Evolutionary conservation across 352 stramenopile species (phyloP).

Genomic region (Ophiocytium majus): DNA sequence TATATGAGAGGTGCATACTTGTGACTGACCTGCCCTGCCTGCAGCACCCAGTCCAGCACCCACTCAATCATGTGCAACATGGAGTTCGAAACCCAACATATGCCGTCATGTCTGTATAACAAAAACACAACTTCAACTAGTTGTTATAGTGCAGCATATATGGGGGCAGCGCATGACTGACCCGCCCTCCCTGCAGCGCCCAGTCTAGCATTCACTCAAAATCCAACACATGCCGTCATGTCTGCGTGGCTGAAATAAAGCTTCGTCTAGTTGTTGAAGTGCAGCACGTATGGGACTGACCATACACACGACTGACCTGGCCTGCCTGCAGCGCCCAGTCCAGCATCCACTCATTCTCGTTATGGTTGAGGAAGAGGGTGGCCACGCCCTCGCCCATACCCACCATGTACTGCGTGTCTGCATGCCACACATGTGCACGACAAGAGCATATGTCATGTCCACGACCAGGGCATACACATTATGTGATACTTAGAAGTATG

Average conservation of each 20-base stretch:
- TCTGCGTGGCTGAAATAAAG: too few relatives aligned
- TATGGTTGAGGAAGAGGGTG: slow-evolving; percentile 36
- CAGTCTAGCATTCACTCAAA: slow-evolving; percentile 53
- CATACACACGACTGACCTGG: slow-evolving; percentile 18
- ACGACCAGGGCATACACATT: too few relatives aligned
- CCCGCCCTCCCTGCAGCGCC: slow-evolving; percentile 37
- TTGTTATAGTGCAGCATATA: too few relatives aligned
- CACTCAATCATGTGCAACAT: too few relatives aligned
- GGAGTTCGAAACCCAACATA: too few relatives aligned
- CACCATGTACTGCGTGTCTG: slow-evolving; percentile 51
- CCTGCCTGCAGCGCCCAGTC: slow-evolving; percentile 46
- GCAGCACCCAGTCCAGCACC: slow-evolving; percentile 42
- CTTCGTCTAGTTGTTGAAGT: too few relatives aligned
- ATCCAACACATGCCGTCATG: too few relatives aligned
- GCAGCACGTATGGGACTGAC: background rate
- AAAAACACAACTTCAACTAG: too few relatives aligned
- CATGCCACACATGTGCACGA: too few relatives aligned
- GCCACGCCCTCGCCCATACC: slow-evolving; percentile 38
- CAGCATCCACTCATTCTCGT: slow-evolving; percentile 39
- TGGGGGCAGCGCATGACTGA: background rate
- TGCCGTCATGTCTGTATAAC: too few relatives aligned
- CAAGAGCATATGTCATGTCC: too few relatives aligned
- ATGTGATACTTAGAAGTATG: too few relatives aligned
- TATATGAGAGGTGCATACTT: background rate
- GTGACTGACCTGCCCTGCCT: slow-evolving; percentile 30